Percentiles rank a stretch among this genome's conserved stretches.
Conservation (phyloP, 768 basidiomycete genomes). For the Lenzites betulinus region DNA sequence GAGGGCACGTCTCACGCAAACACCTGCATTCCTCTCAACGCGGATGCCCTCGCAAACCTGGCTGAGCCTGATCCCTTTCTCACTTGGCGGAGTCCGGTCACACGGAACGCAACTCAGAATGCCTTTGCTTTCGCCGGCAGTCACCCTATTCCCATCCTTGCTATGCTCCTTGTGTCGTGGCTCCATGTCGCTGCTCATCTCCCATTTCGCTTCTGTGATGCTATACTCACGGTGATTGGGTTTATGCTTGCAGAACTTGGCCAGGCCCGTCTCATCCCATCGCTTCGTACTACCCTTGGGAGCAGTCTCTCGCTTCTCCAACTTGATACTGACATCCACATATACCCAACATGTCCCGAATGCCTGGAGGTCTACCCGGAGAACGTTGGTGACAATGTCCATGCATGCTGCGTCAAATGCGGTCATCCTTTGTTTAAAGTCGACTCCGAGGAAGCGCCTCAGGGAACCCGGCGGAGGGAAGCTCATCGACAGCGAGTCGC, state of each 20-base stretch:
- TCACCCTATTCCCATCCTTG: background rate
- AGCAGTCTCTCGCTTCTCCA: background rate
- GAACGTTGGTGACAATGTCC: background rate
- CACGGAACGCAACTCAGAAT: too few relatives aligned
- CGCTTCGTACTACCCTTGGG: background rate
- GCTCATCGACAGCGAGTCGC: too few relatives aligned
- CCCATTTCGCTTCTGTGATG: background rate
- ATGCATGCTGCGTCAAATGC: background rate
- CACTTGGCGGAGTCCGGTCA: too few relatives aligned
- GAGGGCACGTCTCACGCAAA: too few relatives aligned
- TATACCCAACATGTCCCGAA: background rate
- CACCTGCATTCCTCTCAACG: background rate
- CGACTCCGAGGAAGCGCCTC: too few relatives aligned
- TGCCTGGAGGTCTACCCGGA: slow-evolving; percentile 1
- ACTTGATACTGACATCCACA: background rate
- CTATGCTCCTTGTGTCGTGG: background rate
- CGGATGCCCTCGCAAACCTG: background rate
- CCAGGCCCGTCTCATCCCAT: background rate
- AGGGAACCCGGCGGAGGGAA: too few relatives aligned
- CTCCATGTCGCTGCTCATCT: slow-evolving; percentile 7
- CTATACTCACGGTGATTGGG: background rate
- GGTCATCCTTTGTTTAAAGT: background rate
- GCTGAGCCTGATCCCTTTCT: background rate
- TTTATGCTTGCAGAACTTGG: background rate
- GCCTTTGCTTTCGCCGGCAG: background rate